A percentile compares a stretch with the other conserved stretches of the same genome.
These are phyloP conservation scores for Cenococcum geophilum DNA, from an alignment of 495 filamentous ascomycete species.

Conservation along the genomic window DNA sequence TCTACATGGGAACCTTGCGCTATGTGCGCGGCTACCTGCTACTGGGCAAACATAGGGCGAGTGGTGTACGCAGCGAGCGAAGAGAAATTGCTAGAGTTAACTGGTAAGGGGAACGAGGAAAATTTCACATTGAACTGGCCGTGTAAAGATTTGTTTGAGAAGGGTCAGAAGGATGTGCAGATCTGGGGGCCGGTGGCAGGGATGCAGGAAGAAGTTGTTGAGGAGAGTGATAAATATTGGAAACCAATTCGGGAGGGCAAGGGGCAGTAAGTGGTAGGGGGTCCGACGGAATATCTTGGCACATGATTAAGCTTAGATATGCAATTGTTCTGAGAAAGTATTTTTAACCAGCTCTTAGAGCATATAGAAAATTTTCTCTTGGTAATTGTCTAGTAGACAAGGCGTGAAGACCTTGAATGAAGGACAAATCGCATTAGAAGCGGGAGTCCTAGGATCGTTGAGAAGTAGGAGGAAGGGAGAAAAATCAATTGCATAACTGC, in stretches of 20 bases:
- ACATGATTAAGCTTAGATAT: neutral
- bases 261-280: too few species aligned
- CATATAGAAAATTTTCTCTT: too few species aligned
- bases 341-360: too few species aligned
- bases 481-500: too few species aligned
- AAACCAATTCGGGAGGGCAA: neutral
- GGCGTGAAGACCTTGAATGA: too few species aligned
- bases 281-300: too few species aligned
- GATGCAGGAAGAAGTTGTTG: neutral
- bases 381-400: too few species aligned
- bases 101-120: conserved; percentile 45
- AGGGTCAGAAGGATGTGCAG: neutral
- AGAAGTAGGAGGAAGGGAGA: too few species aligned
- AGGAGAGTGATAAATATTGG: conserved; percentile 7
- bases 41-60: conserved; percentile 53
- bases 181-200: neutral
- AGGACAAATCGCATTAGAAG: too few species aligned
- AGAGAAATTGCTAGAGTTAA: conserved; percentile 42
- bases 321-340: too few species aligned
- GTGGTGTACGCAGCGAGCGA: conserved; percentile 50
- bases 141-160: conserved; percentile 39
- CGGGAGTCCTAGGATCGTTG: too few species aligned
- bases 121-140: conserved; percentile 51
- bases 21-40: conserved; percentile 47
- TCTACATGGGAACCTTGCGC: conserved; percentile 54